These are phyloP conservation scores for Pythium sukuiense DNA, from an alignment of 352 stramenopile species.

Conservation along the genomic window DNA sequence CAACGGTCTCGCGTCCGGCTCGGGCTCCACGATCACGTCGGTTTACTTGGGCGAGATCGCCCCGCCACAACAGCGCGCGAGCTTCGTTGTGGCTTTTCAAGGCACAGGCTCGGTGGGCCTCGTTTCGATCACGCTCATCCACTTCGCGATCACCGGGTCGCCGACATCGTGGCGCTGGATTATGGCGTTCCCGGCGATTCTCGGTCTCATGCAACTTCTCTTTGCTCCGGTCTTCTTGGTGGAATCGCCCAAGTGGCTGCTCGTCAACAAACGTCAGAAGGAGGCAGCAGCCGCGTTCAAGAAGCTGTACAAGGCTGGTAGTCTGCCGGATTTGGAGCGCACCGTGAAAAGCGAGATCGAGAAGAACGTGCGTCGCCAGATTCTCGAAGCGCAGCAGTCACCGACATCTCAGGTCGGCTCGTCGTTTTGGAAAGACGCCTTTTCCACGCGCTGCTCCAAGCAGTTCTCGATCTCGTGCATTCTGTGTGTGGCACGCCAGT, in stretches of 20 bases:
- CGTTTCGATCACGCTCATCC: constrained; percentile 33
- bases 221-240: constrained; percentile 29
- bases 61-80: constrained; percentile 31
- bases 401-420: constrained; percentile 10
- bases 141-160: constrained; percentile 38
- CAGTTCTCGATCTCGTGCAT: constrained; percentile 41
- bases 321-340: constrained; percentile 36
- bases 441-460: constrained; percentile 32
- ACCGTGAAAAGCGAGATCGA: constrained; percentile 30
- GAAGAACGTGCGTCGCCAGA: constrained; percentile 29
- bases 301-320: constrained; percentile 34
- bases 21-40: constrained; percentile 36
- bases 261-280: constrained; percentile 25
- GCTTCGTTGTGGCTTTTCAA: constrained; percentile 43
- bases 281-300: constrained; percentile 33
- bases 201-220: constrained; percentile 36
- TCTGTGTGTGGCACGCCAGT: constrained; percentile 37
- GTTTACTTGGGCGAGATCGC: constrained; percentile 41
- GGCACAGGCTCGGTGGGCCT: constrained; percentile 33
- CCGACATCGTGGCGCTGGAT: constrained; percentile 40
- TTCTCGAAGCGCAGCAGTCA: constrained; percentile 21
- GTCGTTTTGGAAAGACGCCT: constrained; percentile 32
- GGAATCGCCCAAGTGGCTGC: constrained; percentile 41
- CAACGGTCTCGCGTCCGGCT: constrained; percentile 38
- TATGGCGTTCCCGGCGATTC: constrained; percentile 36